Evolutionary conservation across 352 stramenopile genomes (phyloP), one percentile per base, ranked within the genome.

Genomic region (Pythium phragmitis): DNA sequence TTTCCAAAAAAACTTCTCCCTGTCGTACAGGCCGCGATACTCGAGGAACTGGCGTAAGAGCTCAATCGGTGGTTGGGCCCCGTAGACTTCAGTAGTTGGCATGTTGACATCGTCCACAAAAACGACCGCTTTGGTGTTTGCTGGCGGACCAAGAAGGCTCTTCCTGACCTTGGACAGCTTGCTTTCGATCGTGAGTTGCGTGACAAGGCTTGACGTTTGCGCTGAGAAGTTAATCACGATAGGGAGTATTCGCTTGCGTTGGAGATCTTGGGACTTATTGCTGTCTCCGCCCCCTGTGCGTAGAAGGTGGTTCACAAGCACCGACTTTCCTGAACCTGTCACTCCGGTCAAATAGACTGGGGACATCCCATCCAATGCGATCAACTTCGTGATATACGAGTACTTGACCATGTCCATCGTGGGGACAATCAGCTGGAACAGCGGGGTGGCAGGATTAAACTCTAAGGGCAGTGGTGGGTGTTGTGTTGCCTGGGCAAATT

Each of bases 91-190:
- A 1, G 72, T 64, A 9, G 63, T 82, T 0, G 93, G 90, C 74
- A 98, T 93, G 63, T 98, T 98, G 19, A 98, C 63, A 66, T 98
- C 93, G 66, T 98, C 93, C 21, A 98, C 79, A 50, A 96, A 92
- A 39, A 89, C 68, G 12, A 97, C 76, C 3, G 96, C 79, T 17
- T 42, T 26, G 4, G 80, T 85, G 53, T 85, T 81, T 4, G 80
- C 74, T 0, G 93, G 91, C 4, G 94, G 81, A 37, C 93, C 93
- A 0, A 98, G 77, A 19, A 97, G 60, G 2, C 91, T 98, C 66
- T 97, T 97, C 14, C 92, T 74, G 67, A 98, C 98, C 69, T 96
- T 96, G 28, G 85, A 67, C 33, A 98, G 74, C 59, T 96, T 98
- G 55, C 75, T 89, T 65, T 98, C 92, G 11, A 98, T 89, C 28